phyloP scores from a whole-genome alignment of 768 basidiomycete genomes.

The Mycena filopes region DNA sequence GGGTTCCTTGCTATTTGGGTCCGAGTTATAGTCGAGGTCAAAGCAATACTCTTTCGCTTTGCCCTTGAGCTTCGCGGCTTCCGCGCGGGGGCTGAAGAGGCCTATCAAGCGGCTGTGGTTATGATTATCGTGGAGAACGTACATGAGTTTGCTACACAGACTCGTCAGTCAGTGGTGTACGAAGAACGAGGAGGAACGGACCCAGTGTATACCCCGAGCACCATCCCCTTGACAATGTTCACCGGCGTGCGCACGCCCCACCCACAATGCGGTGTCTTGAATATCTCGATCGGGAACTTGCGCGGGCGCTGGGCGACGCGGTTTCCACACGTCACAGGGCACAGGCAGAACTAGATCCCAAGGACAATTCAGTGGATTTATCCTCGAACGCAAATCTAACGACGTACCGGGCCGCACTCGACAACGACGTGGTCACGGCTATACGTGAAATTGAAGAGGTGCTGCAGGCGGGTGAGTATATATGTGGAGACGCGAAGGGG shows the following conservation, averaged over 20 bases:
- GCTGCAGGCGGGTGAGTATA: not conserved
- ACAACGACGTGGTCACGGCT: conserved; percentile 23
- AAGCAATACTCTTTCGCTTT: conserved; percentile 62
- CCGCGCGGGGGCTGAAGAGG: conserved; percentile 52
- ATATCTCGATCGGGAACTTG: conserved; percentile 55
- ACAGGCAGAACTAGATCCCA: conserved; percentile 39
- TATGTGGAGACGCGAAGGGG: not conserved
- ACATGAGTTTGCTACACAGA: conserved; percentile 57
- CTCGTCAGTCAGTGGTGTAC: not conserved
- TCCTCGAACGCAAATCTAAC: not conserved
- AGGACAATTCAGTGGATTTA: too few relatives aligned
- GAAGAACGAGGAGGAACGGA: conserved; percentile 40
- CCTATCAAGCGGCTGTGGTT: not conserved
- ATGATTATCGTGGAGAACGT: conserved; percentile 31
- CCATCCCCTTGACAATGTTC: conserved; percentile 39
- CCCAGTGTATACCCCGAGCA: conserved; percentile 79
- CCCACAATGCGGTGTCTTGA: conserved; percentile 53
- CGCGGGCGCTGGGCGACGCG: conserved; percentile 58
- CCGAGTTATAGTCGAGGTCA: conserved; percentile 70
- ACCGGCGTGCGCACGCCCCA: conserved; percentile 58
- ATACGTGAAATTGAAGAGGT: conserved; percentile 31
- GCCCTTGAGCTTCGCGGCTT: conserved; percentile 49
- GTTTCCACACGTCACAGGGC: conserved; percentile 46
- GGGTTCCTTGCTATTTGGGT: conserved; percentile 43
- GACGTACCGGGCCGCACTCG: conserved; percentile 39